Evolutionary conservation across 352 stramenopile genomes (phyloP).

Genomic region (Pythium plurisporium): DNA sequence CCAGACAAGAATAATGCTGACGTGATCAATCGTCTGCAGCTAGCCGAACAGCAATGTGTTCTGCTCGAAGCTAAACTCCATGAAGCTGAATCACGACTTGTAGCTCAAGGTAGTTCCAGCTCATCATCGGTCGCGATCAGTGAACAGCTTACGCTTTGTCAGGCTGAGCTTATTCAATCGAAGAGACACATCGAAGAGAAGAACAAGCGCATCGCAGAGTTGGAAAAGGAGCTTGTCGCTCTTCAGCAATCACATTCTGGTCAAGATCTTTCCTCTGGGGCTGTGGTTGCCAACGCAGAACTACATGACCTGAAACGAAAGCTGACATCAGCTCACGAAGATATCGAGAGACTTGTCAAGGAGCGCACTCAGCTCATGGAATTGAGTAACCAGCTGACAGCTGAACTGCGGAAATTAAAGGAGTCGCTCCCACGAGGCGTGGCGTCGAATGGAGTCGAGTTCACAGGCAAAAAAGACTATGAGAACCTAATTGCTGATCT

Average conservation of each 20-base stretch:
- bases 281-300: slow-evolving; percentile 29
- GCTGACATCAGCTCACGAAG: slow-evolving; percentile 37
- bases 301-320: slow-evolving; percentile 38
- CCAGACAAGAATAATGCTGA: slow-evolving; percentile 1
- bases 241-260: slow-evolving; percentile 8
- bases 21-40: slow-evolving; percentile 8
- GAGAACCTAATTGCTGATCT: slow-evolving; percentile 69
- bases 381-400: slow-evolving; percentile 69
- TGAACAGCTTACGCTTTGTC: slow-evolving; percentile 34
- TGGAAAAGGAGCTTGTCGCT: slow-evolving; percentile 33
- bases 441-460: slow-evolving; percentile 23
- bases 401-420: slow-evolving; percentile 48
- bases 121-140: slow-evolving; percentile 5
- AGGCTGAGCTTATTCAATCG: slow-evolving; percentile 42
- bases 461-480: slow-evolving; percentile 65
- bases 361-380: slow-evolving; percentile 77
- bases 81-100: slow-evolving; percentile 15
- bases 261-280: slow-evolving; percentile 13
- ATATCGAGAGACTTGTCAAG: slow-evolving; percentile 60
- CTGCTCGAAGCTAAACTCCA: slow-evolving; percentile 40
- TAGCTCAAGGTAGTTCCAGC: neutral
- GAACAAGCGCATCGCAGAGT: slow-evolving; percentile 36
- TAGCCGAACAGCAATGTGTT: slow-evolving; percentile 38
- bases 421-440: neutral
- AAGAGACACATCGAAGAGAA: slow-evolving; percentile 37